These are phyloP conservation scores for Aspergillus versicolor DNA, from an alignment of 2,329 filamentous ascomycete species.

Conservation along the genomic window DNA sequence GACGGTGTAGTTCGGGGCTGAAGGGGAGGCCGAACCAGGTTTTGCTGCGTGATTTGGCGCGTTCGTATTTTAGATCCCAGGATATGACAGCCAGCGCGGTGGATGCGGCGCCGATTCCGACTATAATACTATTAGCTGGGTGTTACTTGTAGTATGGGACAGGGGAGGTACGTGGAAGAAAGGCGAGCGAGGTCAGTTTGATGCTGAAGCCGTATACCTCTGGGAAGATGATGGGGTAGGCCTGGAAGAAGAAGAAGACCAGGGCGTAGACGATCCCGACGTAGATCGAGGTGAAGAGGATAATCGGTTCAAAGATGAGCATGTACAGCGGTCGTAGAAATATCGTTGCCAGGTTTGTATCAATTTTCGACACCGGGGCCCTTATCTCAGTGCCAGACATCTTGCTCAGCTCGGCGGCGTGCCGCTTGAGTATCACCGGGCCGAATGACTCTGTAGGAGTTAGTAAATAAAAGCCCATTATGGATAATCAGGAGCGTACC, in stretches of 20 bases:
- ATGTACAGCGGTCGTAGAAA: slow-evolving; percentile 71
- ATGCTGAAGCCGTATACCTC: slow-evolving; percentile 63
- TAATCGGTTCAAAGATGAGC: slow-evolving; percentile 70
- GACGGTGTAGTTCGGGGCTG: slow-evolving; percentile 59
- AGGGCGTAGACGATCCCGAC: slow-evolving; percentile 68
- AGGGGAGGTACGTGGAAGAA: slow-evolving; percentile 56
- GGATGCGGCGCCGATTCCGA: slow-evolving; percentile 62
- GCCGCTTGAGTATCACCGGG: slow-evolving; percentile 56
- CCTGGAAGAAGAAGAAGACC: slow-evolving; percentile 74
- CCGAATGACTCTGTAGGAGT: slow-evolving; percentile 55
- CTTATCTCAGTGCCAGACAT: slow-evolving; percentile 47
- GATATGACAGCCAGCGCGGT: slow-evolving; percentile 61
- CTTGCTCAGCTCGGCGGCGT: slow-evolving; percentile 59
- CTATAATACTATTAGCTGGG: slow-evolving; percentile 18
- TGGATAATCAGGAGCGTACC: slow-evolving; percentile 16
- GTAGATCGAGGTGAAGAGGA: slow-evolving; percentile 68
- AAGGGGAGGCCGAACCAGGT: slow-evolving; percentile 52
- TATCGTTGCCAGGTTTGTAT: slow-evolving; percentile 62
- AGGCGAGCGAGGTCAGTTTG: slow-evolving; percentile 65
- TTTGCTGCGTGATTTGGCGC: slow-evolving; percentile 45
- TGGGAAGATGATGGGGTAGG: slow-evolving; percentile 70
- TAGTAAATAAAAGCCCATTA: neutral
- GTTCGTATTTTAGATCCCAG: slow-evolving; percentile 62
- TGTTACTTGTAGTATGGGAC: too few relatives aligned
- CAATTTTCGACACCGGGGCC: slow-evolving; percentile 60